phyloP scores from a whole-genome alignment of 2,329 filamentous ascomycete species.

The Penicillium sp. region DNA sequence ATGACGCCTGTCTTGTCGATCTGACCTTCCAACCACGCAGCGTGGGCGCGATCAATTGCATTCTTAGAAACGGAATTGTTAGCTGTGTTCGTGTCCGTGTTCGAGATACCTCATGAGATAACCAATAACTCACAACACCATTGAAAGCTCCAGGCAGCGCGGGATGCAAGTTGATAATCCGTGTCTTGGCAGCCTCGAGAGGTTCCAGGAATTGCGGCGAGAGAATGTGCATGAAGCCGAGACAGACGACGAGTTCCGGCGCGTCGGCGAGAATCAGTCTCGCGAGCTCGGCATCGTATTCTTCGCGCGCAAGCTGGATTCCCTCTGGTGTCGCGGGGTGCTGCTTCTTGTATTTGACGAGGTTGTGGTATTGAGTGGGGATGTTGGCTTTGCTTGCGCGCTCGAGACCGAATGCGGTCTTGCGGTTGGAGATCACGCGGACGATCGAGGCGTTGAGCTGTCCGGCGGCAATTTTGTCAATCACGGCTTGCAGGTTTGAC shows the following conservation, averaged over 20 bases:
- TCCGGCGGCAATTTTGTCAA: constrained; percentile 57
- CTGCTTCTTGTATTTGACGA: constrained; percentile 72
- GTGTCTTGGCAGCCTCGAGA: constrained; percentile 61
- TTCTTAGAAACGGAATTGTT: constrained; percentile 31
- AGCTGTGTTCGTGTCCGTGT: background rate
- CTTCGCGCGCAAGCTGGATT: constrained; percentile 56
- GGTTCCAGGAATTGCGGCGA: constrained; percentile 69
- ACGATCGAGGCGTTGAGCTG: constrained; percentile 57
- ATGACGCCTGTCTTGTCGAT: constrained; percentile 76
- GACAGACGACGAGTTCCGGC: constrained; percentile 76
- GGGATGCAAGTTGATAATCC: constrained; percentile 82
- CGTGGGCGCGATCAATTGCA: constrained; percentile 77
- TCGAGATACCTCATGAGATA: too few species aligned
- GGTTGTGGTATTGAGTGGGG: constrained; percentile 78
- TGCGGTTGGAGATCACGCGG: constrained; percentile 67
- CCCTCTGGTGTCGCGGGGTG: constrained; percentile 58
- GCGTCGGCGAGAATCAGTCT: constrained; percentile 63
- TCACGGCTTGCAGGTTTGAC: constrained; percentile 77
- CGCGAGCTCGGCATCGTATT: constrained; percentile 76
- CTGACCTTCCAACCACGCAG: constrained; percentile 69
- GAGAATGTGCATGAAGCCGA: constrained; percentile 87
- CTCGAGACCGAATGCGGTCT: constrained; percentile 64
- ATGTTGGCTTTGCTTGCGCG: constrained; percentile 64
- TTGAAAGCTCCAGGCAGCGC: constrained; percentile 73
- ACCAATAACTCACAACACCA: constrained; percentile 55